Conservation (phyloP, 2,329 filamentous ascomycete genomes). For the Colletotrichum lentis region DNA sequence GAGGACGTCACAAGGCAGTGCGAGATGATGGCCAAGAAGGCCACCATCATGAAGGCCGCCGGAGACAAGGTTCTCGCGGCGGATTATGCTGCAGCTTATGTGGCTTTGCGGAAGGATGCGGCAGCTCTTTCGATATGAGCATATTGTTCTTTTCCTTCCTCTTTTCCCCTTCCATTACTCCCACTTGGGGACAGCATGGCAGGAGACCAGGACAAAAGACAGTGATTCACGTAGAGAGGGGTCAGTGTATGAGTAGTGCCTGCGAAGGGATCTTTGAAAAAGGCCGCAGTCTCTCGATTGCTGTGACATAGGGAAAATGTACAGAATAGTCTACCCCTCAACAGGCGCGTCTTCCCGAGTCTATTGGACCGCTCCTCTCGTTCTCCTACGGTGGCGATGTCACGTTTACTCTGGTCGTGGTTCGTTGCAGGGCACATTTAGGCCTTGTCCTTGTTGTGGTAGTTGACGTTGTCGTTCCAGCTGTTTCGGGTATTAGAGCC, state of each 20-base stretch:
- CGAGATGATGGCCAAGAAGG: conserved; percentile 84
- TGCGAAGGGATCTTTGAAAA: neutral
- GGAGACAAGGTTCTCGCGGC: conserved; percentile 72
- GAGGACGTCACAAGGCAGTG: conserved; percentile 76
- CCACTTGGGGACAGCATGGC: neutral
- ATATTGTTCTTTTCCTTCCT: neutral
- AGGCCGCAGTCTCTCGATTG: conserved; percentile 33
- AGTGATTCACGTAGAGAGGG: neutral
- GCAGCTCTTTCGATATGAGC: conserved; percentile 32
- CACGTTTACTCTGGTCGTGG: conserved; percentile 6
- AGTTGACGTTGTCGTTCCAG: conserved; percentile 97
- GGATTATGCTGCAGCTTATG: conserved; percentile 71
- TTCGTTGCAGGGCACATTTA: conserved; percentile 38
- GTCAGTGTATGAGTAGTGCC: neutral
- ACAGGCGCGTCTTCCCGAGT: conserved; percentile 24
- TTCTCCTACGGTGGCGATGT: conserved; percentile 4
- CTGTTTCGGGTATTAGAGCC: conserved; percentile 52
- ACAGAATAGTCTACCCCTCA: conserved; percentile 40
- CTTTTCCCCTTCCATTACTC: too few species aligned
- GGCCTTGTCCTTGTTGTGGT: conserved; percentile 90
- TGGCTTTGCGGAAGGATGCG: conserved; percentile 59
- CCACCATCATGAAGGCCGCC: conserved; percentile 74
- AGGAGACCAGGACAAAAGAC: neutral
- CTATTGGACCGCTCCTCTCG: conserved; percentile 32
- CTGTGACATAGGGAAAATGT: conserved; percentile 42